phyloP scores from a whole-genome alignment of 805 yeast genomes.

The Wickerhamiella slavikovae region DNA sequence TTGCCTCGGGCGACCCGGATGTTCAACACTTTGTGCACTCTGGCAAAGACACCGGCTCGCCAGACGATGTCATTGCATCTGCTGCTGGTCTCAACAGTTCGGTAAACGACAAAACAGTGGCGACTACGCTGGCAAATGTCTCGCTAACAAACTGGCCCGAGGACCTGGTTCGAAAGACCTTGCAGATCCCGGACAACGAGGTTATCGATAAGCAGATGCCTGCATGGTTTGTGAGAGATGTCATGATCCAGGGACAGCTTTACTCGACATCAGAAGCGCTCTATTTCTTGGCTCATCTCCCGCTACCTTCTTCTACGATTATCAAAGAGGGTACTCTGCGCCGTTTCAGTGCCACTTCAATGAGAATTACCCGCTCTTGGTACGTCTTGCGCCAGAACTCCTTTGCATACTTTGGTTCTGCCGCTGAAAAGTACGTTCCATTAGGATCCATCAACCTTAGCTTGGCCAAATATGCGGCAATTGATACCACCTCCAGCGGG shows the following conservation, averaged over 20 bases:
- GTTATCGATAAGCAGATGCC: slow-evolving; percentile 25
- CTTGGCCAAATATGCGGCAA: slow-evolving; percentile 39
- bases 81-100: too few species aligned
- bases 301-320: slow-evolving; percentile 27
- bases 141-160: neutral
- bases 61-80: too few species aligned
- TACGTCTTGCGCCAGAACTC: slow-evolving; percentile 52
- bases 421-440: slow-evolving; percentile 78
- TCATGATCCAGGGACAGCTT: slow-evolving; percentile 68
- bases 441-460: slow-evolving; percentile 50
- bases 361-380: slow-evolving; percentile 44
- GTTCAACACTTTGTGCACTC: too few species aligned
- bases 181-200: slow-evolving; percentile 9
- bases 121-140: too few species aligned
- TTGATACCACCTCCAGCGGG: slow-evolving; percentile 17
- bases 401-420: slow-evolving; percentile 41
- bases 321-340: slow-evolving; percentile 31
- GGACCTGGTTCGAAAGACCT: slow-evolving; percentile 1
- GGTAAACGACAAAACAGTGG: too few species aligned
- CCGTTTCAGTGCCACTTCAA: slow-evolving; percentile 18
- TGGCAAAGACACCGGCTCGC: too few species aligned
- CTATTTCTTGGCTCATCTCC: slow-evolving; percentile 62
- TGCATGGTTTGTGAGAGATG: slow-evolving; percentile 69
- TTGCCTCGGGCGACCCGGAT: too few species aligned
- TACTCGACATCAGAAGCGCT: slow-evolving; percentile 46